These are phyloP conservation scores for Gleditsia sinensis DNA, from an alignment of 306 rosid genomes.

Conservation along the genomic window DNA sequence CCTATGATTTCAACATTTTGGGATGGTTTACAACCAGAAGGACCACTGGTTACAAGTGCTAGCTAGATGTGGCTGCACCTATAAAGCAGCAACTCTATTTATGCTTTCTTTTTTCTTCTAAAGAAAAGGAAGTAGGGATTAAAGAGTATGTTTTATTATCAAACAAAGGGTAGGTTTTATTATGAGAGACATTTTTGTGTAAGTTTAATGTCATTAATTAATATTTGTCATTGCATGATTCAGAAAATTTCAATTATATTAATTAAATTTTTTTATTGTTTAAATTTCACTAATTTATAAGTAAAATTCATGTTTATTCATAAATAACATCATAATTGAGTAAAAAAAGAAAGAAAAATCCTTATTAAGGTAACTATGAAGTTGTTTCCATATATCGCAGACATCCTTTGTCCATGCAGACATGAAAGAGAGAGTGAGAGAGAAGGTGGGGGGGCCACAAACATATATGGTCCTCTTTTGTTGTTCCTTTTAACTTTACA, in stretches of 20 bases:
- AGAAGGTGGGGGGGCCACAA: conserved; percentile 44
- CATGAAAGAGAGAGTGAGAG: conserved; percentile 18
- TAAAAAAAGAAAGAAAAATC: too few species aligned
- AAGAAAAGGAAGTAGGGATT: conserved; percentile 23
- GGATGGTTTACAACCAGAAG: conserved; percentile 36
- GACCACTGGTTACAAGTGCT: conserved; percentile 27
- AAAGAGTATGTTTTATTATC: conserved; percentile 16
- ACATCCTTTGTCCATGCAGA: conserved; percentile 18
- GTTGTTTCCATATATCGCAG: conserved; percentile 30
- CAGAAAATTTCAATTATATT: too few species aligned
- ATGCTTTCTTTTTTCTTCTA: conserved; percentile 36
- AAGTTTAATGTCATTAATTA: too few species aligned
- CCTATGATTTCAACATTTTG: conserved; percentile 27
- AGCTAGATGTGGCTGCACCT: conserved; percentile 32
- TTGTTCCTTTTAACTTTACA: conserved; percentile 78
- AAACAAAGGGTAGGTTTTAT: conserved; percentile 1
- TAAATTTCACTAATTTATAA: too few species aligned
- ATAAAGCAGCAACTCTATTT: conserved; percentile 22
- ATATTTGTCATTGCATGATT: too few species aligned
- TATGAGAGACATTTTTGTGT: too few species aligned
- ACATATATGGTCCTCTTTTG: conserved; percentile 56
- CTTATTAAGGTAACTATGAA: conserved; percentile 27
- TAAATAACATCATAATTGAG: too few species aligned
- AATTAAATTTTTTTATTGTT: too few species aligned
- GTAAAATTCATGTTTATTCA: too few species aligned